A percentile compares a stretch with the other conserved stretches of the same genome.
Conservation (phyloP, 1,284 basidiomycete species). For the Trichosporon inkin region DNA sequence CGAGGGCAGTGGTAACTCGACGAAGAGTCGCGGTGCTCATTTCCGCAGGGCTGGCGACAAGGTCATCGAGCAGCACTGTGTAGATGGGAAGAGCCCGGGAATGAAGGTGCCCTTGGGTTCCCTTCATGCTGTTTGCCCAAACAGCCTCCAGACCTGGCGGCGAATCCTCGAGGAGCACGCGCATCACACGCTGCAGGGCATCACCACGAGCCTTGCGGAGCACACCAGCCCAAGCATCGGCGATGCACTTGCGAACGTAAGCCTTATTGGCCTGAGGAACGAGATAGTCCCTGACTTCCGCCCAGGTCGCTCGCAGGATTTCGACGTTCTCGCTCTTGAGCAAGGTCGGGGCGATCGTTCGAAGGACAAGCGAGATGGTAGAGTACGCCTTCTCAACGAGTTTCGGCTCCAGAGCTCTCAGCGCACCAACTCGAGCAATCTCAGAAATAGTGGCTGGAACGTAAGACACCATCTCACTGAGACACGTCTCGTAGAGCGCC, state of each 20-base stretch:
- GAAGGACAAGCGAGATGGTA: slow-evolving; percentile 44
- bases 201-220: slow-evolving; percentile 44
- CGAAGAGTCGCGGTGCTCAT: slow-evolving; percentile 46
- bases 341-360: slow-evolving; percentile 36
- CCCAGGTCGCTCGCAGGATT: slow-evolving; percentile 36
- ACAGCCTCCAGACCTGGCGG: slow-evolving; percentile 42
- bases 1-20: slow-evolving; percentile 63
- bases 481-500: slow-evolving; percentile 52
- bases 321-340: slow-evolving; percentile 31
- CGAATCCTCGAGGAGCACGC: slow-evolving; percentile 33
- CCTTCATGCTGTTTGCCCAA: slow-evolving; percentile 38
- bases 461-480: slow-evolving; percentile 37
- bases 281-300: slow-evolving; percentile 37
- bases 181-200: slow-evolving; percentile 31
- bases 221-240: slow-evolving; percentile 48
- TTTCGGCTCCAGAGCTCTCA: slow-evolving; percentile 42
- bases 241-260: slow-evolving; percentile 47
- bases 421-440: slow-evolving; percentile 38
- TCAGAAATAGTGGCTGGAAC: slow-evolving; percentile 31
- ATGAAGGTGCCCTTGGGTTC: slow-evolving; percentile 71
- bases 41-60: slow-evolving; percentile 35
- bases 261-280: slow-evolving; percentile 34
- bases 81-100: slow-evolving; percentile 66
- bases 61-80: slow-evolving; percentile 52
- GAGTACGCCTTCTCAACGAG: slow-evolving; percentile 48